phyloP scores from a whole-genome alignment of 768 basidiomycete species.

The Jaapia argillacea region DNA sequence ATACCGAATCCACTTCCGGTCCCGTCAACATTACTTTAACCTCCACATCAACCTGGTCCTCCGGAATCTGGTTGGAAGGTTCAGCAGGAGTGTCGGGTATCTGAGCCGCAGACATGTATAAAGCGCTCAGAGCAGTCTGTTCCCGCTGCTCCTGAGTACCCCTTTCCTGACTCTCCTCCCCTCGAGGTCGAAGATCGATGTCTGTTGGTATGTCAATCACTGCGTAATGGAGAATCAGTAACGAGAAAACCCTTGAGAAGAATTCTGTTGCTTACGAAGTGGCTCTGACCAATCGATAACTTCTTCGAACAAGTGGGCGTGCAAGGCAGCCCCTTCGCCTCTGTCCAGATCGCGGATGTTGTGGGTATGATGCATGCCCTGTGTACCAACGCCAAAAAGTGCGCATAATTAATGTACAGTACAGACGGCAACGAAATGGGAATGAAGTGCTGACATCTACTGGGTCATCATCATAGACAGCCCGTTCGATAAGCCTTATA shows the following conservation, averaged over 20 bases:
- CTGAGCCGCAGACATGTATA: conserved; percentile 60
- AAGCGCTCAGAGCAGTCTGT: conserved; percentile 61
- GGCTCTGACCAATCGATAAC: conserved; percentile 82
- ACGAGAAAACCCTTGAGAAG: conserved; percentile 6
- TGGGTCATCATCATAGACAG: conserved; percentile 84
- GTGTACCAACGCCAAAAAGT: conserved; percentile 26
- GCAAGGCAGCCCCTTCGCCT: conserved; percentile 78
- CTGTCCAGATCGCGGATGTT: conserved; percentile 81
- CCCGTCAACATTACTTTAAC: conserved; percentile 61
- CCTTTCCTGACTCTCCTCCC: conserved; percentile 62
- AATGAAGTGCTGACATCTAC: conserved; percentile 65
- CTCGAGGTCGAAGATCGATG: conserved; percentile 43
- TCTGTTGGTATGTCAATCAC: conserved; percentile 56
- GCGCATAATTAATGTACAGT: conserved; percentile 41
- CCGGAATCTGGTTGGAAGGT: conserved; percentile 44
- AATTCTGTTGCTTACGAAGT: conserved; percentile 61
- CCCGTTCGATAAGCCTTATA: conserved; percentile 73
- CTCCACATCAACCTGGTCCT: conserved; percentile 60
- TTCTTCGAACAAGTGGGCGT: conserved; percentile 79
- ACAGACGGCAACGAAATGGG: conserved; percentile 24
- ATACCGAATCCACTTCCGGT: conserved; percentile 52
- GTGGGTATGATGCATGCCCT: conserved; percentile 66
- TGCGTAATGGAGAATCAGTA: conserved; percentile 23
- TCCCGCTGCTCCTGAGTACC: conserved; percentile 67
- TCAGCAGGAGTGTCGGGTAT: conserved; percentile 77